phyloP scores from a whole-genome alignment of 805 yeast species.

The Alloascoidea africana region DNA sequence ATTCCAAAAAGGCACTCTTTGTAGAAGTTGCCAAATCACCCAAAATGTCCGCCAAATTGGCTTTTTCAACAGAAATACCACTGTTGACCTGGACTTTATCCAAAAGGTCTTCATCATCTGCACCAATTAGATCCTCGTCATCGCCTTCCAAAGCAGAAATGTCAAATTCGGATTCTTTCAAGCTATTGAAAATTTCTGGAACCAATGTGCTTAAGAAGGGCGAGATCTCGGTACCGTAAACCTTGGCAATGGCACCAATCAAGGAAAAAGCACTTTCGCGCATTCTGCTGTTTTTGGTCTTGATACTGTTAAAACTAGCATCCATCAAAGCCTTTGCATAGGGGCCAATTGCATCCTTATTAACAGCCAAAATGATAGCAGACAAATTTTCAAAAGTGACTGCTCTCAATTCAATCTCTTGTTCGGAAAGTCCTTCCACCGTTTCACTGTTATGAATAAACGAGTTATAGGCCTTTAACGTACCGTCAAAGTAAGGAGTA shows the following conservation, averaged over 20 bases:
- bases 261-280: slow-evolving; percentile 93
- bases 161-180: slow-evolving; percentile 71
- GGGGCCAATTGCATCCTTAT: slow-evolving; percentile 73
- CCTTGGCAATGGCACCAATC: slow-evolving; percentile 87
- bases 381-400: slow-evolving; percentile 87
- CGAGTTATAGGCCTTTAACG: slow-evolving; percentile 70
- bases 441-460: slow-evolving; percentile 56
- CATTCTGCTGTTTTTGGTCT: slow-evolving; percentile 66
- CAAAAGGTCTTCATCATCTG: slow-evolving; percentile 44
- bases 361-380: slow-evolving; percentile 93
- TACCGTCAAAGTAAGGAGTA: slow-evolving; percentile 70
- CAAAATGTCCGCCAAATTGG: slow-evolving; percentile 83
- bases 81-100: slow-evolving; percentile 79
- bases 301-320: slow-evolving; percentile 70
- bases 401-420: slow-evolving; percentile 83
- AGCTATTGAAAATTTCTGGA: slow-evolving; percentile 71
- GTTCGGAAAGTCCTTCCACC: slow-evolving; percentile 70
- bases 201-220: slow-evolving; percentile 71
- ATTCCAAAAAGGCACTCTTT: slow-evolving; percentile 63
- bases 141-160: slow-evolving; percentile 20
- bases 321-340: slow-evolving; percentile 81
- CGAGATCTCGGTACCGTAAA: slow-evolving; percentile 81
- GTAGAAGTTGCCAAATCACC: slow-evolving; percentile 84
- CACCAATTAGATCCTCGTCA: slow-evolving; percentile 29
- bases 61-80: slow-evolving; percentile 91